Base-by-base conservation (phyloP, 768 basidiomycete species). In the Tylopilus intermedius region DNA sequence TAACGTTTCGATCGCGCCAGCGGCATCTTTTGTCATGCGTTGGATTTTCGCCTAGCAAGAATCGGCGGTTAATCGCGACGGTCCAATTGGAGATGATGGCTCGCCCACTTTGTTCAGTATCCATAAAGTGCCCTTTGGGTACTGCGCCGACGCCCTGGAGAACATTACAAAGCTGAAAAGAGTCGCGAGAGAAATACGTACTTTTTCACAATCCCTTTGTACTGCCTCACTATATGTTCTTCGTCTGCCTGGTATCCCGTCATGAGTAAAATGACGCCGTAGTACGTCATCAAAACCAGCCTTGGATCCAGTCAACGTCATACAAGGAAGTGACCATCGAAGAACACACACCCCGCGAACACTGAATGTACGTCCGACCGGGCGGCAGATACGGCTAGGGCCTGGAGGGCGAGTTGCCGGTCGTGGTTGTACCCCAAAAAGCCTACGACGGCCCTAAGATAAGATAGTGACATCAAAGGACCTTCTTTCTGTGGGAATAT, bases 191-290 rank as follows among this genome's bases (percentile, higher is more conserved):
- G 24, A 43, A 38, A 27, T 10, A 68, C 77, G 21, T 41, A 86
- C 85, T 71, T 76, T 55, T 84, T 80, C 2, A 90, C 80, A 32
- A 90, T 80, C 0, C 74, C 75, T 24, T 71, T 72, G 61, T 89
- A 88, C 59, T 84, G 80, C 49, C 71, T 74, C 39, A 90, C 58
- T 8, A 86, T 82, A 40, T 79, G 77, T 38, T 72, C 71, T 62
- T 85, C 85, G 55, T 92, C 81, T 1, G 88, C 87, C 62, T 88
- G 88, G 58, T 82, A 92, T 2, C 89, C 89, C 5, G 84, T 74
- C 29, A 88, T 63, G 0, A 87, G 76, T 2, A 90, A 74, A 5
- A 90, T 79, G 47, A 83, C 76, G 26, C 88, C 85, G 49, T 87
- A 74, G 62, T 90, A 90, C 3, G 86, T 86, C 86, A 92, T 90